phyloP scores from a whole-genome alignment of 495 filamentous ascomycete species.

The Hypomontagnella monticulosa region DNA sequence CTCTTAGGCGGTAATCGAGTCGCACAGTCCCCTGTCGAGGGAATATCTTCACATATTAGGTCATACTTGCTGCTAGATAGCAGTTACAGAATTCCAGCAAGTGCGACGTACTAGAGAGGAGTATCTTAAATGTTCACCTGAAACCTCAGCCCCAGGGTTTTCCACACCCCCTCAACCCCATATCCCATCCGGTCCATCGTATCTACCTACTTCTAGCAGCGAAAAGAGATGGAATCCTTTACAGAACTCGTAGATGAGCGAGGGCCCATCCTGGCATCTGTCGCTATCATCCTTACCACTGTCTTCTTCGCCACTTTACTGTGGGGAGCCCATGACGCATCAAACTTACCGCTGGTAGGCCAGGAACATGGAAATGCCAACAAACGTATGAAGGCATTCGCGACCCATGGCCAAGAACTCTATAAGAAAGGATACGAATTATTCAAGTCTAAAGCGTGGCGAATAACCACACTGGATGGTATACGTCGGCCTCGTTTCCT shows the following conservation, averaged over 20 bases:
- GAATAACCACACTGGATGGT: conserved; percentile 46
- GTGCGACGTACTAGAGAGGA: too few relatives aligned
- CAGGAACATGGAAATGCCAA: conserved; percentile 44
- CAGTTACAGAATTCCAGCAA: too few relatives aligned
- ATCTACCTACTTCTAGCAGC: background rate
- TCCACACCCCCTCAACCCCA: too few relatives aligned
- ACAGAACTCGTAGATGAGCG: conserved; percentile 31
- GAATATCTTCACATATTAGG: too few relatives aligned
- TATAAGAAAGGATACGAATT: conserved; percentile 49
- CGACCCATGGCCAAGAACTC: conserved; percentile 37
- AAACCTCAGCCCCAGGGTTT: too few relatives aligned
- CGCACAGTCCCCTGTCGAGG: too few relatives aligned
- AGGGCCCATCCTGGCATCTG: conserved; percentile 42
- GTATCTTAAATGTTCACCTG: too few relatives aligned
- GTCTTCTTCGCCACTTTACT: conserved; percentile 40
- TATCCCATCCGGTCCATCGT: too few relatives aligned
- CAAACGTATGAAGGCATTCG: conserved; percentile 47
- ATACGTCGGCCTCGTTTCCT: conserved; percentile 2
- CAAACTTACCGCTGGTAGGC: conserved; percentile 46
- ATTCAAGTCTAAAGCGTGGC: conserved; percentile 50
- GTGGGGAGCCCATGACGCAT: conserved; percentile 13
- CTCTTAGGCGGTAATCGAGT: too few relatives aligned
- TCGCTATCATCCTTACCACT: conserved; percentile 34
- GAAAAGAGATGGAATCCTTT: conserved; percentile 23
- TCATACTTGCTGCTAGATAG: too few relatives aligned